Conservation (phyloP, 116 monocot species). For the Phalaenopsis hybrid region DNA sequence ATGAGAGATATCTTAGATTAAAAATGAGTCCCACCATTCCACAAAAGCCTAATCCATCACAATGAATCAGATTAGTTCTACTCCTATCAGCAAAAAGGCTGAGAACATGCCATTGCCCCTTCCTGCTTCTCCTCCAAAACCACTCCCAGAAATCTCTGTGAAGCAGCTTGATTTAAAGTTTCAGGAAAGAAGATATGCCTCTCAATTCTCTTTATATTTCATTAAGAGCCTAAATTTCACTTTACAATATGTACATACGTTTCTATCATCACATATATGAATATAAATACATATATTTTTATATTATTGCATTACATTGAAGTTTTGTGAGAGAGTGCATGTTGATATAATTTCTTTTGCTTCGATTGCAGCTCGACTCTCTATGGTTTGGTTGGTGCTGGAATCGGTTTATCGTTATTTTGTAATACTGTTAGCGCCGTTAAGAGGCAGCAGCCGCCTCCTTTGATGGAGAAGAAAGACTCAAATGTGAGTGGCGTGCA, state of each 20-base stretch:
- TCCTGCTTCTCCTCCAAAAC: not conserved
- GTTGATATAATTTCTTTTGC: not conserved
- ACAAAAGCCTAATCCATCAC: too few relatives aligned
- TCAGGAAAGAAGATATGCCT: not conserved
- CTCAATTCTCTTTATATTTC: too few relatives aligned
- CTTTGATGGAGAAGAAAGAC: conserved; percentile 65
- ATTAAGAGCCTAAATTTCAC: too few relatives aligned
- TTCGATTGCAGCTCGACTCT: not conserved
- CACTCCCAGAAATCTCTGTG: not conserved
- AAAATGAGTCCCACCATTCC: too few relatives aligned
- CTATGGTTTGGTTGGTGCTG: conserved; percentile 29
- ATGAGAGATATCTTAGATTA: too few relatives aligned
- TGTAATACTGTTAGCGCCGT: conserved; percentile 33
- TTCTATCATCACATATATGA: too few relatives aligned
- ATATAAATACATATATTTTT: too few relatives aligned
- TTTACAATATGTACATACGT: too few relatives aligned
- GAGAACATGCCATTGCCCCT: not conserved
- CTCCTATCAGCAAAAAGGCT: not conserved
- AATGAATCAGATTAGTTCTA: too few relatives aligned
- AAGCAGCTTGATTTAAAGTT: not conserved
- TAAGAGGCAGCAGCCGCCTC: conserved; percentile 37
- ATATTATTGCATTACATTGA: not conserved
- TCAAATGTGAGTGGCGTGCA: conserved; percentile 45
- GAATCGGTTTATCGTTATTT: not conserved
- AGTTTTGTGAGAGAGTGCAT: not conserved